These are phyloP conservation scores for Ophiosphaerella narmari DNA, from an alignment of 2,329 filamentous ascomycete genomes.

Conservation along the genomic window DNA sequence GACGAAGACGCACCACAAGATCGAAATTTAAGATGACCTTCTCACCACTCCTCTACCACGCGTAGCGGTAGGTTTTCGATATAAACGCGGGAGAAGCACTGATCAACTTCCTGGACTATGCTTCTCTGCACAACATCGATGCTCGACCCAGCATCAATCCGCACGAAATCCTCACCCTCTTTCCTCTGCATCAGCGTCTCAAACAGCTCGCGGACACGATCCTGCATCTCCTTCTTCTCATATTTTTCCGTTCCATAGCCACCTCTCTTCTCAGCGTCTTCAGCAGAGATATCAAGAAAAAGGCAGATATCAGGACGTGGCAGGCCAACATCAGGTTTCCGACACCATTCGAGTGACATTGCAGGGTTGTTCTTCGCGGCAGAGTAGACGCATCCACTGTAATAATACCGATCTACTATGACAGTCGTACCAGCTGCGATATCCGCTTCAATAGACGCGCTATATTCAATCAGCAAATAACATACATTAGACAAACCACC, in stretches of 20 bases:
- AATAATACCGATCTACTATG: constrained; percentile 91
- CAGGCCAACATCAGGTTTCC: constrained; percentile 81
- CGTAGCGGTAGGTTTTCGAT: constrained; percentile 22
- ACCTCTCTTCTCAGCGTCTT: constrained; percentile 74
- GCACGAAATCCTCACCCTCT: constrained; percentile 57
- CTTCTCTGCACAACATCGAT: constrained; percentile 57
- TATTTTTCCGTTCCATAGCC: constrained; percentile 90
- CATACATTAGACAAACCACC: neutral
- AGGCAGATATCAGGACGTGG: constrained; percentile 85
- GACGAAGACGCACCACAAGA: constrained; percentile 21
- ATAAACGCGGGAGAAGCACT: constrained; percentile 34
- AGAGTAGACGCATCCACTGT: constrained; percentile 91
- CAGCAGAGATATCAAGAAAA: constrained; percentile 81
- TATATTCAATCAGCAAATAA: constrained; percentile 9
- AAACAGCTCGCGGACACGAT: constrained; percentile 76
- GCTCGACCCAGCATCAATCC: constrained; percentile 59
- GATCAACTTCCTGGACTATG: constrained; percentile 29
- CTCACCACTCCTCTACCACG: constrained; percentile 38
- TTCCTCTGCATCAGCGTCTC: constrained; percentile 55
- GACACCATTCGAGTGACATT: constrained; percentile 77
- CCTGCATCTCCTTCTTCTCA: constrained; percentile 82
- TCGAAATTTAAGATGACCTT: neutral
- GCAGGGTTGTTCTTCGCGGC: constrained; percentile 79
- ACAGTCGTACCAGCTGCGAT: constrained; percentile 73
- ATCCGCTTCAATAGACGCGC: constrained; percentile 43